Conservation (phyloP, 2,329 filamentous ascomycete genomes). For the Sporothrix pseudoabietina region DNA sequence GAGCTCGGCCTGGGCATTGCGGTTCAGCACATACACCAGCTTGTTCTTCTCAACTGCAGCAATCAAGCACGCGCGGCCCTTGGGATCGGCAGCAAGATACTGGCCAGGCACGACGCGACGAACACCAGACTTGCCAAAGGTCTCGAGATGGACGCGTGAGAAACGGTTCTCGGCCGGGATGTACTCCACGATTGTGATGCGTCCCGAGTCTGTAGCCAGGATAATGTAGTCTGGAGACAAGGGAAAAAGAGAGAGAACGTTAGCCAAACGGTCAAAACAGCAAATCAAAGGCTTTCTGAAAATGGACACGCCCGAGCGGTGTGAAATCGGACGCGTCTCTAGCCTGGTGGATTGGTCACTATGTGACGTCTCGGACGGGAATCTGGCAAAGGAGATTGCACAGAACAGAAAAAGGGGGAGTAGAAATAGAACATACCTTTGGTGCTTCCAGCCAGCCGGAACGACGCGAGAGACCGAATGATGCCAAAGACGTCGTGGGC, state of each 20-base stretch:
- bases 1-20: slow-evolving; percentile 89
- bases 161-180: slow-evolving; percentile 83
- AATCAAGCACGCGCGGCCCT: slow-evolving; percentile 91
- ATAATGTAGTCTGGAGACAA: slow-evolving; percentile 80
- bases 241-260: background rate
- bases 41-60: slow-evolving; percentile 98
- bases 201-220: slow-evolving; percentile 90
- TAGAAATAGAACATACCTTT: slow-evolving; percentile 74
- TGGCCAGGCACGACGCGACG: slow-evolving; percentile 92
- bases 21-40: slow-evolving; percentile 96
- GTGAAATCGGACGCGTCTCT: slow-evolving; percentile 27
- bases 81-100: slow-evolving; percentile 93
- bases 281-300: background rate
- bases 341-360: slow-evolving; percentile 68
- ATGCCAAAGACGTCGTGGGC: slow-evolving; percentile 97
- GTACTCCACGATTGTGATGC: slow-evolving; percentile 93
- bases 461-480: slow-evolving; percentile 83
- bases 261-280: slow-evolving; percentile 9
- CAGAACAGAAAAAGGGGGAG: slow-evolving; percentile 26
- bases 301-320: background rate
- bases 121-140: slow-evolving; percentile 95
- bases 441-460: slow-evolving; percentile 87
- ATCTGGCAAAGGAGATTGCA: slow-evolving; percentile 65
- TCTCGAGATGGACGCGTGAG: slow-evolving; percentile 88
- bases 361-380: slow-evolving; percentile 70